Evolutionary conservation across 768 basidiomycete genomes (phyloP), one percentile per base, ranked within the genome.

Genomic region (Hirschioporus abietinus): DNA sequence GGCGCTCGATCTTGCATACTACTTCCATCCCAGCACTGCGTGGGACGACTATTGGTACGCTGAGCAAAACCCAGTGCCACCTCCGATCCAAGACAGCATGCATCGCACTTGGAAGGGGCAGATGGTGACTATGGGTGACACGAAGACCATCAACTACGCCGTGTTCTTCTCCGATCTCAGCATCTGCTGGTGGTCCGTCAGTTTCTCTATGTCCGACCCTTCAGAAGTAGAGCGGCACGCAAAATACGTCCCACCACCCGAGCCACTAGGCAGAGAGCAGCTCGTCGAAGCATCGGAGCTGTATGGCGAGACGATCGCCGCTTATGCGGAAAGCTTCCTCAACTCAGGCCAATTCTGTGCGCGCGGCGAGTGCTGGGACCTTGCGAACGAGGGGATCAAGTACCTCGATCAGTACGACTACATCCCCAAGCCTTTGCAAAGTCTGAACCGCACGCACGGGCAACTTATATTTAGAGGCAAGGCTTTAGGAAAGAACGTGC

Each of bases 301-400:
- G 36, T 85, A 86, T 69, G 85, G 84, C 35, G 81, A 82, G 63
- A 78, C 78, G 0, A 75, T 86, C 52, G 84, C 81, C 0, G 73
- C 74, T 25, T 86, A 79, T 69, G 85, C 83, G 20, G 81, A 82
- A 70, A 72, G 75, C 27, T 85, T 80, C 68, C 76, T 77, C 52
- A 80, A 74, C 2, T 74, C 78, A 0, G 81, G 82, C 6, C 68
- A 76, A 65, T 80, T 77, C 63, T 81, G 84, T 66, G 83, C 76
- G n/a, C 80, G 80, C 26, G 83, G 84, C 42, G 84, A 85, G 69
- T 86, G 85, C 72, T 87, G 86, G 86, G 84, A 86, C 75, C 72
- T 87, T 35, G 85, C 86, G 18, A 75, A 77, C 69, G 80, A 85
- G 73, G 84, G 78, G 30, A 76, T 87, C 65, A 77, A 78, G 65